Evolutionary conservation across 306 rosid genomes (phyloP).

Genomic region (Ochetophila trinervis): DNA sequence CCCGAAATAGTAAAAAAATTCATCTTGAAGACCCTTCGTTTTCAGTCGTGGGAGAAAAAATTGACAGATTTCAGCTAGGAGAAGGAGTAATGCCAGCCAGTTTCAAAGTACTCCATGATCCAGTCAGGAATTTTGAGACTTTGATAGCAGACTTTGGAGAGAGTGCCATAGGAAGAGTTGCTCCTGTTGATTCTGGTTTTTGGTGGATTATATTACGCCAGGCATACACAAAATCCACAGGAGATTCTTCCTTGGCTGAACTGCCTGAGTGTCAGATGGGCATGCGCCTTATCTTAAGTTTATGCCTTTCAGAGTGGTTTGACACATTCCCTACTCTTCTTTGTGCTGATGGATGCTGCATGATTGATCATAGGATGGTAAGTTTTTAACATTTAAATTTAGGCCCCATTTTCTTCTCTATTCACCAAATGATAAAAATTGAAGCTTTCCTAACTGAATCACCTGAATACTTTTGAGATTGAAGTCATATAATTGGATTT

Average conservation of each 20-base stretch:
- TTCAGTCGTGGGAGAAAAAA: slow-evolving; percentile 93
- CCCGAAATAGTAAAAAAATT: slow-evolving; percentile 78
- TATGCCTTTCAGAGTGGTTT: slow-evolving; percentile 88
- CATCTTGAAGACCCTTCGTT: slow-evolving; percentile 76
- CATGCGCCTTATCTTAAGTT: slow-evolving; percentile 80
- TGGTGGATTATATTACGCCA: slow-evolving; percentile 98
- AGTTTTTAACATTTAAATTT: slow-evolving; percentile 26
- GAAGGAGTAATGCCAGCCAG: slow-evolving; percentile 99
- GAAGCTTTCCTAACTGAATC: not conserved
- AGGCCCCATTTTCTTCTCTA: slow-evolving; percentile 5
- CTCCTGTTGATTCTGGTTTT: slow-evolving; percentile 96
- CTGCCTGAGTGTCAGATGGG: slow-evolving; percentile 92
- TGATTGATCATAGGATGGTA: slow-evolving; percentile 99
- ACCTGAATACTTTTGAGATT: too few relatives aligned
- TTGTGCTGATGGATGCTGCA: slow-evolving; percentile 94
- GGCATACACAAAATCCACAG: slow-evolving; percentile 86
- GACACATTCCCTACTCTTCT: slow-evolving; percentile 95
- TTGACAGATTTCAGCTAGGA: slow-evolving; percentile 79
- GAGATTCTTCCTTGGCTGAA: slow-evolving; percentile 83
- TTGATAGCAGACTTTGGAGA: slow-evolving; percentile 90
- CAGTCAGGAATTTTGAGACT: slow-evolving; percentile 64
- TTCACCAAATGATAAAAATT: slow-evolving; percentile 8
- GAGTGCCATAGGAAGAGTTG: slow-evolving; percentile 97
- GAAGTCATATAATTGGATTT: too few relatives aligned
- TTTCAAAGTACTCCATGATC: slow-evolving; percentile 85